A percentile compares a stretch with the other conserved stretches of the same genome.
Conservation (phyloP, 2,329 filamentous ascomycete genomes). For the Fusarium keratoplasticum region DNA sequence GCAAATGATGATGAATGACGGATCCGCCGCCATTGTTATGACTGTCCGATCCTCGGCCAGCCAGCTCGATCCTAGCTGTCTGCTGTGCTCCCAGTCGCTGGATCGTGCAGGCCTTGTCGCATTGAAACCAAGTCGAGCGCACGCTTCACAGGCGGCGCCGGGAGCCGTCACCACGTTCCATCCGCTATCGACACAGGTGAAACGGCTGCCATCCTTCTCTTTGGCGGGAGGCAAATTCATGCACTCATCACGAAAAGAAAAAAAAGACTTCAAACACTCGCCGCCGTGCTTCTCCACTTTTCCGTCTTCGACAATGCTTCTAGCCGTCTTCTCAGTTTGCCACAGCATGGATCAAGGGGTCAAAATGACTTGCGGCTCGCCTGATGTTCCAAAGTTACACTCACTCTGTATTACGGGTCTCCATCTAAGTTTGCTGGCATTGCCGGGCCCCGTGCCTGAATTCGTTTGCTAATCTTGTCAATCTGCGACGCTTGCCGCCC, state of each 20-base stretch:
- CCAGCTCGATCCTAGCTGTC: conserved; percentile 22
- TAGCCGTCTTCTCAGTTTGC: conserved; percentile 37
- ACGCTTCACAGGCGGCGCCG: background rate
- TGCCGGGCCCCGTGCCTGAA: conserved; percentile 29
- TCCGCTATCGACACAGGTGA: conserved; percentile 32
- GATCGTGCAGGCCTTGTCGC: conserved; percentile 32
- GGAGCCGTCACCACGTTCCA: conserved; percentile 19
- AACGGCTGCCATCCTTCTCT: conserved; percentile 25
- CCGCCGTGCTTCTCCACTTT: conserved; percentile 21
- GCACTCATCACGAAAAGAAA: conserved; percentile 14
- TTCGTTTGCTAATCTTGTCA: conserved; percentile 31
- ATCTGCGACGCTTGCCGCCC: conserved; percentile 29
- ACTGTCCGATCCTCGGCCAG: conserved; percentile 11
- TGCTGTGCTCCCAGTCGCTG: background rate
- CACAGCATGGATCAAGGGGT: conserved; percentile 27
- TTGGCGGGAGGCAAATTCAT: conserved; percentile 1
- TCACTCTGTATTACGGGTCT: conserved; percentile 28
- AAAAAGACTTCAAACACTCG: background rate
- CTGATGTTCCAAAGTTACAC: conserved; percentile 24
- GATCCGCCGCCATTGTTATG: conserved; percentile 4
- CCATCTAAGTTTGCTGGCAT: conserved; percentile 5
- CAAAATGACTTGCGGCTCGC: conserved; percentile 21
- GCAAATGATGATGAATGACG: conserved; percentile 3
- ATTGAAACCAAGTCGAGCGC: conserved; percentile 21
- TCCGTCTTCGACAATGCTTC: conserved; percentile 36